Evolutionary conservation across 441 rosid species (phyloP).

Genomic region (Bruguiera hainesii): DNA sequence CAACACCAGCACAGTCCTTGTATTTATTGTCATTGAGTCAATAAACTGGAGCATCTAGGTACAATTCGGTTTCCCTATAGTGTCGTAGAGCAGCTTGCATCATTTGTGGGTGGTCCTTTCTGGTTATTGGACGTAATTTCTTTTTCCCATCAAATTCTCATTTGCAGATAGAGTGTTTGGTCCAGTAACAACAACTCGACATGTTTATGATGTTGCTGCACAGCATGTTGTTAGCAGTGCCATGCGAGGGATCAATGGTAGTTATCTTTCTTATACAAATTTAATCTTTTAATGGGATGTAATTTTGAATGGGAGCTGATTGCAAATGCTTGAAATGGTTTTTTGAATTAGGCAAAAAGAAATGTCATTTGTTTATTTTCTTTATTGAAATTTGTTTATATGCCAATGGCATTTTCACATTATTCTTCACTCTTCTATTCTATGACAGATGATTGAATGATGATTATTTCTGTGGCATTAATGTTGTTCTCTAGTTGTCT

Average conservation of each 20-base stretch:
- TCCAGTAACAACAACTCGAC: constrained; percentile 91
- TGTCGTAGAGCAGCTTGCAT: no score
- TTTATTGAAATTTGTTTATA: not conserved
- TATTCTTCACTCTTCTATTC: not conserved
- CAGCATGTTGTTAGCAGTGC: constrained; percentile 80
- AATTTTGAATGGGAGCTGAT: constrained; percentile 1
- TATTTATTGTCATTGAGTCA: no score
- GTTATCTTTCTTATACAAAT: constrained; percentile 7
- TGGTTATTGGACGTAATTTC: not conserved
- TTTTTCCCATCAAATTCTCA: not conserved
- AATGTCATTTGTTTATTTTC: not conserved
- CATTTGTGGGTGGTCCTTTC: no score
- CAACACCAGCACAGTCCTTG: no score
- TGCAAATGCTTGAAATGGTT: not conserved
- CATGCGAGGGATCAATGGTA: constrained; percentile 93
- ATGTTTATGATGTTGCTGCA: constrained; percentile 88
- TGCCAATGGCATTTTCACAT: not conserved
- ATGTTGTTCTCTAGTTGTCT: no score
- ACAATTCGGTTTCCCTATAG: no score
- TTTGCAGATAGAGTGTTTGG: constrained; percentile 86
- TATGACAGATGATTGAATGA: not conserved
- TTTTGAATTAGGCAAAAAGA: not conserved
- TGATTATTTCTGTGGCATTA: no score
- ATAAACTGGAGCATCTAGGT: no score
- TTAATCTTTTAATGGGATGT: not conserved